A percentile compares a stretch with the other conserved stretches of the same genome.
These are phyloP conservation scores for Sclerotinia sclerotiorum DNA, from an alignment of 2,329 filamentous ascomycete genomes.

Conservation along the genomic window DNA sequence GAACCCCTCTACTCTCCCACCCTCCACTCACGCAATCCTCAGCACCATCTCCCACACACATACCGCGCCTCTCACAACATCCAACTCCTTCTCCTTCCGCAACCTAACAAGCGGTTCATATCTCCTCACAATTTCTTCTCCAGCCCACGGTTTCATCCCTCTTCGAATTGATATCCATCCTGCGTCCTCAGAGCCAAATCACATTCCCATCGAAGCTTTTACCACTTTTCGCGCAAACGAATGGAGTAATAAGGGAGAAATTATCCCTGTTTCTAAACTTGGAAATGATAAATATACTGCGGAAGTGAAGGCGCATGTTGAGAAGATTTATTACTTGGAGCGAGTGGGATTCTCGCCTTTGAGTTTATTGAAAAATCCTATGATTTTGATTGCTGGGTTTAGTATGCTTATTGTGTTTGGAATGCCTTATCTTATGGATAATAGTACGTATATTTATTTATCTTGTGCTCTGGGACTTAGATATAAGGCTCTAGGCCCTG, in stretches of 20 bases:
- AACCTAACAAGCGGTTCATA: slow-evolving; percentile 74
- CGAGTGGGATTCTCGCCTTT: slow-evolving; percentile 74
- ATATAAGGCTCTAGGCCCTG: background rate
- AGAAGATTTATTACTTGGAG: slow-evolving; percentile 75
- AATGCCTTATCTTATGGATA: slow-evolving; percentile 93
- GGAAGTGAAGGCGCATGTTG: slow-evolving; percentile 27
- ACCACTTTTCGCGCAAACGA: slow-evolving; percentile 87
- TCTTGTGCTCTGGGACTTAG: background rate
- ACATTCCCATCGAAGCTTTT: slow-evolving; percentile 60
- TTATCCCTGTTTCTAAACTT: slow-evolving; percentile 43
- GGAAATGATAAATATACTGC: slow-evolving; percentile 19
- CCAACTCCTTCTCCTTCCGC: slow-evolving; percentile 73
- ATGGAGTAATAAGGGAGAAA: slow-evolving; percentile 82
- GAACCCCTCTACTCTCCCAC: slow-evolving; percentile 47
- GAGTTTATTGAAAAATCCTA: slow-evolving; percentile 85
- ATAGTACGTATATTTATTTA: slow-evolving; percentile 63
- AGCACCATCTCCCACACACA: slow-evolving; percentile 53
- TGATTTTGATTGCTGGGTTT: slow-evolving; percentile 89
- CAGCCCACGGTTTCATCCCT: slow-evolving; percentile 73
- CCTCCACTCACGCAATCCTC: slow-evolving; percentile 65
- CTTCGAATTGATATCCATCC: slow-evolving; percentile 71
- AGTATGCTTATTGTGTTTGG: slow-evolving; percentile 83
- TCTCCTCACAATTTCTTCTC: slow-evolving; percentile 75
- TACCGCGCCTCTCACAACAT: slow-evolving; percentile 63
- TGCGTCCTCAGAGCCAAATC: slow-evolving; percentile 38